These are phyloP conservation scores for Populus tomentosa DNA, from an alignment of 441 rosid species.

Conservation along the genomic window DNA sequence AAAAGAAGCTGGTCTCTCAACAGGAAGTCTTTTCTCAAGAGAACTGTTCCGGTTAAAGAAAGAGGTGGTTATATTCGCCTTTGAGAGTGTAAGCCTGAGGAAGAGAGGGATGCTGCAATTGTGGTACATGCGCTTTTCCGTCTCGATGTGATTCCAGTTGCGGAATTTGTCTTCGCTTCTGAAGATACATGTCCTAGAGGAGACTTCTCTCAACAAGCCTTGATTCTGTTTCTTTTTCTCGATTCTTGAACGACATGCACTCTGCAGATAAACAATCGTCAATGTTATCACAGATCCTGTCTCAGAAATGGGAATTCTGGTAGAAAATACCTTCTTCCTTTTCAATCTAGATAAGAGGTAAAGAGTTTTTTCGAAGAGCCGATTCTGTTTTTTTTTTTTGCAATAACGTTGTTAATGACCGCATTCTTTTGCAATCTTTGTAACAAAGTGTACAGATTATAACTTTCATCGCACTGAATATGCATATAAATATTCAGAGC, in stretches of 20 bases:
- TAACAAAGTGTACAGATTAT: conserved; percentile 10
- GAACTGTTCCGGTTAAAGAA: conserved; percentile 46
- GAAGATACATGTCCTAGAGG: not conserved
- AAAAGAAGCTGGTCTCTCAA: conserved; percentile 69
- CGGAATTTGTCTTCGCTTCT: not conserved
- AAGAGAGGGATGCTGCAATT: not conserved
- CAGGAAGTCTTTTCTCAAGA: conserved; percentile 60
- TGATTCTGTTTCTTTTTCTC: not conserved
- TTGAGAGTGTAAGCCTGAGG: conserved; percentile 24
- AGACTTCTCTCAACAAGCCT: not conserved
- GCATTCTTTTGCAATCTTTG: not conserved
- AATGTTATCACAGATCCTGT: not conserved
- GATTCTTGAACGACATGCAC: not conserved
- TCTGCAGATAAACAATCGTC: not conserved
- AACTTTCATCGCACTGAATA: not conserved
- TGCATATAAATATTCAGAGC: not conserved
- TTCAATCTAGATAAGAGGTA: not conserved
- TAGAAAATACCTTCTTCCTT: not conserved
- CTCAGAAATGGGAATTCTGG: not conserved
- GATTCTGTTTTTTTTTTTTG: not conserved
- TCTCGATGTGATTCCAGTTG: not conserved
- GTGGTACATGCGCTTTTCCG: not conserved
- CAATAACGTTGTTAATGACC: not conserved
- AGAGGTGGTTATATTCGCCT: conserved; percentile 70
- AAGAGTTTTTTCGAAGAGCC: not conserved